These are phyloP conservation scores for Zygosaccharomyces lentus DNA, from an alignment of 805 yeast species.

Conservation along the genomic window DNA sequence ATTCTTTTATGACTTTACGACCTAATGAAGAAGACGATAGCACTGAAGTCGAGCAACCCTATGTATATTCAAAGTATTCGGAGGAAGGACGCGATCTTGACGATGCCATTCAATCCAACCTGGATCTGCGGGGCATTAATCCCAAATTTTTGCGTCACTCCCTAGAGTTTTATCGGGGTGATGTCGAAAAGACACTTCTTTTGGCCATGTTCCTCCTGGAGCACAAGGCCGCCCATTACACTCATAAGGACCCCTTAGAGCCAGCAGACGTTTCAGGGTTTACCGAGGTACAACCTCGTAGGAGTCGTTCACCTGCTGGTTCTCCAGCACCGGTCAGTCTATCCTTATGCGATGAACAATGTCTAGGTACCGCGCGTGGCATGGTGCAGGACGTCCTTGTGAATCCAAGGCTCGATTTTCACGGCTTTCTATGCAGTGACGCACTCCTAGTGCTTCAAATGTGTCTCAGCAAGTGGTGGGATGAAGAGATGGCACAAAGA, in stretches of 20 bases:
- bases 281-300: not conserved
- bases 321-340: not conserved
- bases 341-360: constrained; percentile 11
- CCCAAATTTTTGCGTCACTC: constrained; percentile 40
- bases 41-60: not conserved
- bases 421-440: constrained; percentile 45
- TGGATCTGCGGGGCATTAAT: constrained; percentile 35
- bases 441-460: constrained; percentile 40
- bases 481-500: constrained; percentile 45
- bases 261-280: not conserved
- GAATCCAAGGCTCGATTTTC: constrained; percentile 48
- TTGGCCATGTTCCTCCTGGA: constrained; percentile 37
- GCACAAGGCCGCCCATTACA: constrained; percentile 26
- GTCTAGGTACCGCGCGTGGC: constrained; percentile 12
- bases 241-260: constrained; percentile 20
- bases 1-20: constrained; percentile 5
- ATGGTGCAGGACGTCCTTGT: constrained; percentile 19
- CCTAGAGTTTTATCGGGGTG: constrained; percentile 43
- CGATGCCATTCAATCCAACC: constrained; percentile 35
- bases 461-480: constrained; percentile 59
- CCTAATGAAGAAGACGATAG: not conserved
- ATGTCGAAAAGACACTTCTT: constrained; percentile 37
- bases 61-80: constrained; percentile 6
- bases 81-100: constrained; percentile 36
- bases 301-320: not conserved